phyloP scores from a whole-genome alignment of 371 early-diverging fungal species.

The Rhizomucor pusillus region DNA sequence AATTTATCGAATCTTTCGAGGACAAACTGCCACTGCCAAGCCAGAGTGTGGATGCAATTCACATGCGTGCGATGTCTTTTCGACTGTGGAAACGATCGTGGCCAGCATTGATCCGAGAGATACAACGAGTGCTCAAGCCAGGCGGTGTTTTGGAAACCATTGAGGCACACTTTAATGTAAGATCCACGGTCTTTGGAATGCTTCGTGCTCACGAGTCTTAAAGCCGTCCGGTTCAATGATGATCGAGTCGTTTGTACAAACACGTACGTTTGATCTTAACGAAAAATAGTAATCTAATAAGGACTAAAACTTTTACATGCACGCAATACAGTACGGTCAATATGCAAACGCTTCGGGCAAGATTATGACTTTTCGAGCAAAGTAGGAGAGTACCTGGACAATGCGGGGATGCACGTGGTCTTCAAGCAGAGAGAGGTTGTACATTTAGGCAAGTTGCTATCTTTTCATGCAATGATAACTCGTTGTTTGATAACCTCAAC shows the following conservation, averaged over 20 bases:
- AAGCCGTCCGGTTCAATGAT: constrained; percentile 31
- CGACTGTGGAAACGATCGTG: constrained; percentile 10
- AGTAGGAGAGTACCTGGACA: constrained; percentile 14
- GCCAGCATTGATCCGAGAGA: constrained; percentile 15
- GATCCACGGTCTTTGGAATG: neutral
- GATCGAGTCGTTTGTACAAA: constrained; percentile 38
- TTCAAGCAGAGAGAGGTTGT: constrained; percentile 13
- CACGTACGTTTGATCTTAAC: constrained; percentile 12
- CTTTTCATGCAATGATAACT: neutral
- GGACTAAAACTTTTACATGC: neutral
- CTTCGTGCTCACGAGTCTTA: neutral
- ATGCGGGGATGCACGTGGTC: constrained; percentile 17
- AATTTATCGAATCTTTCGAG: constrained; percentile 8
- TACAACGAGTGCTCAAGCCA: constrained; percentile 29
- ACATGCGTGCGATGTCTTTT: constrained; percentile 23
- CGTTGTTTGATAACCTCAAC: neutral
- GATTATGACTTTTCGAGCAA: constrained; percentile 26
- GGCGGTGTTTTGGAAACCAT: constrained; percentile 31
- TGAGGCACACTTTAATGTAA: constrained; percentile 27
- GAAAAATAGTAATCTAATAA: no score
- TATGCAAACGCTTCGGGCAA: constrained; percentile 1
- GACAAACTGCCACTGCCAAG: constrained; percentile 2
- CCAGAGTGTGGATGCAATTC: constrained; percentile 22
- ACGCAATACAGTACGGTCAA: neutral
- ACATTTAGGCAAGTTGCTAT: constrained; percentile 19